A percentile compares a stretch with the other conserved stretches of the same genome.
Conservation (phyloP, 495 filamentous ascomycete species). For the Tricharina praecox region DNA sequence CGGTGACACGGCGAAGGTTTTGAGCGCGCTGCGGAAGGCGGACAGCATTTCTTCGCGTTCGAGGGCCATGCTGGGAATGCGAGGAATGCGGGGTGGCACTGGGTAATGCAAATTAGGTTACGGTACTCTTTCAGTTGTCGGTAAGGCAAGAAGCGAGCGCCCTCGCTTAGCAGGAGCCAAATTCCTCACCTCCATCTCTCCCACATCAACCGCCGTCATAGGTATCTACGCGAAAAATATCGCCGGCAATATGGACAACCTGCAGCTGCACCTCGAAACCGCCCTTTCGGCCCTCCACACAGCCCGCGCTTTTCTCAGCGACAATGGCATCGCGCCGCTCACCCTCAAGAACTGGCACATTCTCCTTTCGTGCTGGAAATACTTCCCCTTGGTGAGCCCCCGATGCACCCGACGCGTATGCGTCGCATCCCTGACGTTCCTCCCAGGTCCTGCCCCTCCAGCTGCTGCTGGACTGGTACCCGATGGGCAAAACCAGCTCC, state of each 20-base stretch:
- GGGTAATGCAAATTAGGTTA: no score
- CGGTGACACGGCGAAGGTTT: slow-evolving; percentile 9
- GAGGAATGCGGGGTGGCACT: neutral
- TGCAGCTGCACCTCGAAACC: no score
- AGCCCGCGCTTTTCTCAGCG: no score
- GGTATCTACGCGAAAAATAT: no score
- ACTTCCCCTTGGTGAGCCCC: slow-evolving; percentile 14
- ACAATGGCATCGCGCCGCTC: slow-evolving; percentile 15
- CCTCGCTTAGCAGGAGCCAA: neutral
- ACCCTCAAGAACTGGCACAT: slow-evolving; percentile 16
- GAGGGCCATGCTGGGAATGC: no score
- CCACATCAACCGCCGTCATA: neutral
- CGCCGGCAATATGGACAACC: neutral
- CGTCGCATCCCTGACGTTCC: neutral
- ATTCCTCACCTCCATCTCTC: neutral
- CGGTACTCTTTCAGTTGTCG: no score
- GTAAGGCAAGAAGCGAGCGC: neutral
- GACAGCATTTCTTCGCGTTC: slow-evolving; percentile 11
- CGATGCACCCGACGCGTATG: neutral
- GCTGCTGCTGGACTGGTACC: slow-evolving; percentile 37
- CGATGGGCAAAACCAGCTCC: slow-evolving; percentile 73
- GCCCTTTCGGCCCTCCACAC: no score
- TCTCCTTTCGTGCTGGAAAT: slow-evolving; percentile 15
- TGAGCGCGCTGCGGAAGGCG: slow-evolving; percentile 7
- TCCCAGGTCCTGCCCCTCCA: slow-evolving; percentile 17